Evolutionary conservation across 2,329 filamentous ascomycete species (phyloP), one percentile per base, ranked within the genome.

Genomic region (Scortechinia acanthostroma): DNA sequence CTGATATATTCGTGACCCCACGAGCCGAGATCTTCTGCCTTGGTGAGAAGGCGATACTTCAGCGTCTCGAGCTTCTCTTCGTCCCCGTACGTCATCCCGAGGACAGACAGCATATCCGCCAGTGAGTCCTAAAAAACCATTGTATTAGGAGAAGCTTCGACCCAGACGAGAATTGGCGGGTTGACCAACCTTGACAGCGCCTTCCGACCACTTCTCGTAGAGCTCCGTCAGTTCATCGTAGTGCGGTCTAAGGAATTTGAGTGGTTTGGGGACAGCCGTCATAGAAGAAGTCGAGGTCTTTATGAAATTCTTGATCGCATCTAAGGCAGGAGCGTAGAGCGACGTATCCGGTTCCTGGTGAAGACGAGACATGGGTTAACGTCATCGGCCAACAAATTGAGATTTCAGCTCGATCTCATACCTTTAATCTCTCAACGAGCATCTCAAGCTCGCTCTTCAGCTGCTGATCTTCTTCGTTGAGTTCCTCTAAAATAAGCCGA

Each of bases 1-100:
- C 94, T 80, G 59, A 94, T 90, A 64, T 98, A 98, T 74, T 98
- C 93, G 63, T 98, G 94, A 48, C 93, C 93, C 93, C 93, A 98
- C 4, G 91, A 95, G 47, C 84, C 87, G 58, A 98, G 89, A 64
- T 98, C 93, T 62, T 90, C 83, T 30, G 90, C 88, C 22, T 91
- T 90, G 25, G 91, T 86, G 49, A 96, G 76, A 44, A 98, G 76
- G 52, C 93, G 83, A 71, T 93, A 98, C 69, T 95, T 97, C 57
- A 98, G 78, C 43, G 93, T 96, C 64, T 98, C 93, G 66, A 95
- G 81, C 63, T 89, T 83, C 58, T 95, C 89, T 66, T 97, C 93
- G 59, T 97, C 91, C 43, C 91, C 95, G 63, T 91, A 96, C 45
- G 93, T 98, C 93, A 98, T 98, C 50, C 91, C 93, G 54, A 98